Base-by-base conservation (phyloP, 371 early-diverging fungal genomes). In the Mucor irregularis region DNA sequence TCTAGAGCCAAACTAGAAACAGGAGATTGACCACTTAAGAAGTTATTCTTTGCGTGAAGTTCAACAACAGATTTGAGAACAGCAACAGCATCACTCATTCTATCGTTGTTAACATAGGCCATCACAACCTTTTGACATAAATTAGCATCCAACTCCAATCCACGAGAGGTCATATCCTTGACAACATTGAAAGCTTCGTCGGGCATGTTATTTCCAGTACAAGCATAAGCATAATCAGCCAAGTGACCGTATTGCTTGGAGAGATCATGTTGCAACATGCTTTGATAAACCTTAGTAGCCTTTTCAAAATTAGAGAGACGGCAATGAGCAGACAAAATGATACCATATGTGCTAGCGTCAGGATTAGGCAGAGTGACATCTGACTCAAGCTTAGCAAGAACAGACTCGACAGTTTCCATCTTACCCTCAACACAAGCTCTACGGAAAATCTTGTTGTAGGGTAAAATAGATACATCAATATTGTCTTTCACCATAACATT, bases 371-470 rank as follows among this genome's bases (percentile, higher is more conserved):
- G 40, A 0, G 38, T 29, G 2, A 46, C 16, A 39, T 62, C 63
- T 4, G 58, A 45, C 28, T 68, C 61, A 16, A 78, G 38, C 24
- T 64, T 62, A 0, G 22, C 8, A 21, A 78, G 30, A 11, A 76
- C 34, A 13, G 61, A 38, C 4, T 64, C 53, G 2, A 64, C 76
- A 9, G 54, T 31, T 4, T 66, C 70, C 42, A 72, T 24, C 2
- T 82, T 54, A 13, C 61, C 64, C 6, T 64, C 49, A 21, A 49
- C 34, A 50, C 71, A 73, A 26, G 69, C 66, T 24, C 63, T 52
- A 33, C 65, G 62, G 10, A 82, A 38, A 30, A 82, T 64, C 16
- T 63, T 64, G 50, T 74, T 71, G 58, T 76, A 82, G 24, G 73
- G 67, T 7, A 46, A 17, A 26, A 78, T 74, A 24, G 66, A 69